Conservation (phyloP, 345 rosid species). For the Boechera stricta region DNA sequence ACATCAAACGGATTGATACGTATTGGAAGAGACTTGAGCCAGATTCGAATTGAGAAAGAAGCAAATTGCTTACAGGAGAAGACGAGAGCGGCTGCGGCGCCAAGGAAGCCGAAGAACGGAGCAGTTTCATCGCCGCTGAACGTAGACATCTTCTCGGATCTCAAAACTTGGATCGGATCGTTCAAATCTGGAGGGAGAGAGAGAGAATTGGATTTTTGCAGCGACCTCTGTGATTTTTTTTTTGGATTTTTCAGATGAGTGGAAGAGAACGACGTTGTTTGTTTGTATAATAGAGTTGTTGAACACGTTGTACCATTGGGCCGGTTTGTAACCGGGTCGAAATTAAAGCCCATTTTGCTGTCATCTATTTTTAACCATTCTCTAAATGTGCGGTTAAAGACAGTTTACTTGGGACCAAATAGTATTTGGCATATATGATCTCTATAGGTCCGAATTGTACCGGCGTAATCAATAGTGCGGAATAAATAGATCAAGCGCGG, state of each 20-base stretch:
- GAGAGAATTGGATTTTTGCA: constrained; percentile 10
- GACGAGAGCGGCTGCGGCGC: constrained; percentile 80
- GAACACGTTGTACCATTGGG: not conserved
- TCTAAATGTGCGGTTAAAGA: too few relatives aligned
- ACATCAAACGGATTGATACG: not conserved
- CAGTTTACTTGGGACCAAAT: too few relatives aligned
- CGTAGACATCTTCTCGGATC: constrained; percentile 51
- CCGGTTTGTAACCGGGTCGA: not conserved
- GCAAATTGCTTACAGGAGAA: constrained; percentile 62
- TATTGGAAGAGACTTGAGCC: not conserved
- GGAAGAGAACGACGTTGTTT: constrained; percentile 14
- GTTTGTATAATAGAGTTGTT: not conserved
- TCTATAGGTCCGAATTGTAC: too few relatives aligned
- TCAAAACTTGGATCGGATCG: constrained; percentile 14
- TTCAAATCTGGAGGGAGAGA: constrained; percentile 5
- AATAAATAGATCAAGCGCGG: too few relatives aligned
- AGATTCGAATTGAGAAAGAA: not conserved
- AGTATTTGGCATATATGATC: too few relatives aligned
- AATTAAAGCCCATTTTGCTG: not conserved
- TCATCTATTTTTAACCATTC: too few relatives aligned
- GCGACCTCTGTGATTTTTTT: not conserved
- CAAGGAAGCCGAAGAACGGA: constrained; percentile 85
- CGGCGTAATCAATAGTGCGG: too few relatives aligned
- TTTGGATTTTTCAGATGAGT: constrained; percentile 7
- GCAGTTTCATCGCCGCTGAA: constrained; percentile 89